Base-by-base conservation (phyloP, 2,329 filamentous ascomycete species). In the Colletotrichum caudatum region DNA sequence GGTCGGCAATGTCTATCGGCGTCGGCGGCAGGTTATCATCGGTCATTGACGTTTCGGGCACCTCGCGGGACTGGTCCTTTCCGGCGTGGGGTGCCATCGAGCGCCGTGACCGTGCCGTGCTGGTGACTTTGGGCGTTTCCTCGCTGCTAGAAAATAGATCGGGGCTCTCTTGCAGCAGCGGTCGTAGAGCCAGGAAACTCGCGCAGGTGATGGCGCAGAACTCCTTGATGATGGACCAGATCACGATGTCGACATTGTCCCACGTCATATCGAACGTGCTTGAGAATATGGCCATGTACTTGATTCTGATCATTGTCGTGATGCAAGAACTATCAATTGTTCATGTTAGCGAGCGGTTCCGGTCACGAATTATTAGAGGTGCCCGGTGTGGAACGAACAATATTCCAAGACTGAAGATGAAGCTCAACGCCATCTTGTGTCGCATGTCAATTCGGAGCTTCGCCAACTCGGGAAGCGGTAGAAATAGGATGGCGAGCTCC, bases 371-470 rank as follows among this genome's bases (percentile, higher is more conserved):
- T 44, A n/a, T 20, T 16, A 20, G 18, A 6, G 5, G 11, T 7
- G 12, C 8, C 16, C 1, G 16, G 29, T 23, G 4, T 11, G 20
- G 26, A 88, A 70, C 87, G 39, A 89, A 90, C 76, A 93, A 92
- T 51, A 89, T 85, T 73, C 90, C 91, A 66, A 91, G 88, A 73
- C 88, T 87, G 78, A 93, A 93, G 1, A 91, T 91, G 58, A 92
- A 80, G 54, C 91, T 84, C 23, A 93, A 78, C 33, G 91, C 91
- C 29, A 89, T 84, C 79, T 92, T 92, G 75, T 92, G 90, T 73
- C 89, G 91, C 70, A 79, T 83, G 2, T 90, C 89, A 18, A 93
- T 80, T 35, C 87, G 87, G 84, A 93, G 89, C 51, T 84, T 83
- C 5, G 88, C 88, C 66, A 92, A 78, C 50, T 91, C 88, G 2